Conservation (phyloP, 345 rosid genomes). For the Capsella bursapastoris region DNA sequence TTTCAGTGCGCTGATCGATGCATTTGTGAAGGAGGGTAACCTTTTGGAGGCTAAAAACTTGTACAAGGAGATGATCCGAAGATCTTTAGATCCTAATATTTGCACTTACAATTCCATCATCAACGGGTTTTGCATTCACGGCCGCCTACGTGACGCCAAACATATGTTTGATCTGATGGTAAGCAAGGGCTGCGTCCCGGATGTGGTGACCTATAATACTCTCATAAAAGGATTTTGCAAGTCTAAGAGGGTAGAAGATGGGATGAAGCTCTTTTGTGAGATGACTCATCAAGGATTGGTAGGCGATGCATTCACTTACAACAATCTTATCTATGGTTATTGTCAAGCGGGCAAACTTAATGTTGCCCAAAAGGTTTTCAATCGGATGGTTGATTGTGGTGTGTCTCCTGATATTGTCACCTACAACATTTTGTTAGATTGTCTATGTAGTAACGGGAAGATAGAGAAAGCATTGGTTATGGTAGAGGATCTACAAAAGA, state of each 20-base stretch:
- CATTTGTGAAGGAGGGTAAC: conserved; percentile 15
- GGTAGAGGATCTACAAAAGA: conserved; percentile 33
- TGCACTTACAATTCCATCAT: conserved; percentile 37
- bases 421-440: conserved; percentile 31
- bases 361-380: conserved; percentile 28
- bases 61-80: conserved; percentile 36
- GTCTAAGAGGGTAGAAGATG: conserved; percentile 34
- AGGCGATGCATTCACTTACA: conserved; percentile 31
- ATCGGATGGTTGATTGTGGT: conserved; percentile 32
- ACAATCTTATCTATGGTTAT: conserved; percentile 38
- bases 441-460: conserved; percentile 34
- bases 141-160: conserved; percentile 17
- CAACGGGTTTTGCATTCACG: conserved; percentile 31
- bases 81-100: conserved; percentile 20
- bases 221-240: conserved; percentile 36
- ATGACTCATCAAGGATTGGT: conserved; percentile 28
- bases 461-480: conserved; percentile 35
- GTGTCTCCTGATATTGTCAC: conserved; percentile 36
- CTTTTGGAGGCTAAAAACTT: conserved; percentile 19
- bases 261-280: conserved; percentile 24
- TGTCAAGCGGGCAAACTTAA: conserved; percentile 25
- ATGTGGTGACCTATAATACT: conserved; percentile 33
- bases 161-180: conserved; percentile 20
- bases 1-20: conserved; percentile 33
- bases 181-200: conserved; percentile 20